Base-by-base conservation (phyloP, 2,329 filamentous ascomycete species). In the Neodidymelliopsis sp. region DNA sequence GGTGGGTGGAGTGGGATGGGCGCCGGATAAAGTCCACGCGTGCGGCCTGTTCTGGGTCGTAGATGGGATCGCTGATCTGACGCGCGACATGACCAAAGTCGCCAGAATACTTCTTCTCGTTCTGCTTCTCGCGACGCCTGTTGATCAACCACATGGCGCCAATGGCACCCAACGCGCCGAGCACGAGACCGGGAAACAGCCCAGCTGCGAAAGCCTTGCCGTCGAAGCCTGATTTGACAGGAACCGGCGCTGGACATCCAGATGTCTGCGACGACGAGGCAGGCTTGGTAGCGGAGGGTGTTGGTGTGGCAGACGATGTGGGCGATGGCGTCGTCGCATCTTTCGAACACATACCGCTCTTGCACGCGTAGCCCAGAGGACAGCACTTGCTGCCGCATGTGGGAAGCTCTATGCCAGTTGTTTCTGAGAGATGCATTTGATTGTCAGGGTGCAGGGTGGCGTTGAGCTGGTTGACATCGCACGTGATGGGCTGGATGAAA, bases 361-460 rank as follows among this genome's bases (percentile, higher is more conserved):
- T 71, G 73, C 89, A 92, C 1, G 76, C 74, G 72, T 87, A 91
- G 2, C 89, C 89, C 69, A 86, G 86, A 0, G 89, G 88, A 66
- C 89, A 92, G 72, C 88, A 92, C 43, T 59, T 70, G 13, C 61
- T 67, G 11, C 81, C 85, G 60, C 89, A 91, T 15, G 72, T 77
- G 2, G 75, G 71, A 11, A 91, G 75, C 9, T 76, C 73, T 8
- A 80, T 46, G 15, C 60, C 77, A 13, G 77, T 76, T 22, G 88
- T 81, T 7, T 84, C 79, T 8, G 82, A 84, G 0, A 88, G 88
- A 72, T 90, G 89, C 61, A 91, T 75, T 20, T 81, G 77, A 23
- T 84, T 84, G 19, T 77, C 72, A 9, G 85, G 84, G 54, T 84
- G 74, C 13, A 74, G 58, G 7, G 73, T 77, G 2, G 83, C 78